These are phyloP conservation scores for Cystobasidiaceae sp. DNA, from an alignment of 1,284 basidiomycete species.

Conservation along the genomic window DNA sequence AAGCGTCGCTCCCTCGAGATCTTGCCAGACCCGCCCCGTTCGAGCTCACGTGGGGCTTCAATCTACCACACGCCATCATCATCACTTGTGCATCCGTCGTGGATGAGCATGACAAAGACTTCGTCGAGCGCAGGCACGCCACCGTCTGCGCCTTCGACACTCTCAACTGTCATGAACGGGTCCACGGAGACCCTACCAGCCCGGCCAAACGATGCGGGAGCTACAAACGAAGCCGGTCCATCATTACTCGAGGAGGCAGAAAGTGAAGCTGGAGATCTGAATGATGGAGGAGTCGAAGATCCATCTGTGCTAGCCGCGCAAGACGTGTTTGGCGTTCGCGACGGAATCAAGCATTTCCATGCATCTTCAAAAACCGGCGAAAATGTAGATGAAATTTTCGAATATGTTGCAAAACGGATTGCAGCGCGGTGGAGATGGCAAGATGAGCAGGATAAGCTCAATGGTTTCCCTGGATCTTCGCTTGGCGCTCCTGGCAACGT, in stretches of 20 bases:
- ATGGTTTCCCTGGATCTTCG: background rate
- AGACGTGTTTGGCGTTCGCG: constrained; percentile 20
- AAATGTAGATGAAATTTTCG: constrained; percentile 37
- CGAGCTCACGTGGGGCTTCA: constrained; percentile 3
- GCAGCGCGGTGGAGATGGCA: constrained; percentile 20
- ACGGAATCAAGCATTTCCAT: constrained; percentile 37
- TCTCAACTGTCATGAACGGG: background rate
- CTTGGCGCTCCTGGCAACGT: constrained; percentile 14
- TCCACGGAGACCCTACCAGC: background rate
- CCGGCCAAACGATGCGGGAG: no score
- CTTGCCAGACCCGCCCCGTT: constrained; percentile 10
- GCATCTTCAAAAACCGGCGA: constrained; percentile 39
- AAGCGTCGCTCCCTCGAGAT: constrained; percentile 25
- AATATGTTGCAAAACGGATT: constrained; percentile 14
- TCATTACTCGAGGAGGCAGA: background rate
- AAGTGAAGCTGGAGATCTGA: background rate
- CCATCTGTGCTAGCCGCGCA: background rate
- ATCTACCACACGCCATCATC: constrained; percentile 26
- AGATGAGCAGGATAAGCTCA: constrained; percentile 16
- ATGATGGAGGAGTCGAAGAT: background rate
- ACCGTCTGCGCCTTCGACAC: background rate
- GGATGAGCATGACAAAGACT: background rate
- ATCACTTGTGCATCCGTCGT: constrained; percentile 1
- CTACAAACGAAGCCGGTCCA: no score
- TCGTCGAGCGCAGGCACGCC: background rate